Evolutionary conservation across 768 basidiomycete species (phyloP).

Genomic region (Melanogaster broomeanus): DNA sequence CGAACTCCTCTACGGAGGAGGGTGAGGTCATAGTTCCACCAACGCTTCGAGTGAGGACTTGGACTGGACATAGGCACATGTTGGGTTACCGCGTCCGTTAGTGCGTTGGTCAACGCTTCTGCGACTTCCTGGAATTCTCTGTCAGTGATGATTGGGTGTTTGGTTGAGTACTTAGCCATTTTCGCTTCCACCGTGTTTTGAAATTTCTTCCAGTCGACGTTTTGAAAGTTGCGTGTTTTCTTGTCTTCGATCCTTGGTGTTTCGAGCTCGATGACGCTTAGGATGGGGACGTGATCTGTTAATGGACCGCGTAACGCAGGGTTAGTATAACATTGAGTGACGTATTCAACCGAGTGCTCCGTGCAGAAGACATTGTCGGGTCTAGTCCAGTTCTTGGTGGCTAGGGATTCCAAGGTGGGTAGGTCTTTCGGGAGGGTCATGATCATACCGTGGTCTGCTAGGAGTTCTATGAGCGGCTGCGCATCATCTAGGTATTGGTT

Average conservation of each 20-base stretch:
- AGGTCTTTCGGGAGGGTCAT: conserved; percentile 3
- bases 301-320: neutral
- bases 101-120: conserved; percentile 4
- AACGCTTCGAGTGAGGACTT: conserved; percentile 16
- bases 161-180: neutral
- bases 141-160: neutral
- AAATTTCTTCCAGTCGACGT: conserved; percentile 1
- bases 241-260: neutral
- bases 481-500: neutral
- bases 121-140: conserved; percentile 8
- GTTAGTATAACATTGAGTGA: neutral
- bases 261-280: neutral
- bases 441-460: conserved; percentile 5
- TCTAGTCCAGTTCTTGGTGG: conserved; percentile 4
- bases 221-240: neutral
- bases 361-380: conserved; percentile 14
- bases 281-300: neutral
- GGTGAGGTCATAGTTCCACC: conserved; percentile 21
- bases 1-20: neutral
- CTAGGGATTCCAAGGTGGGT: neutral
- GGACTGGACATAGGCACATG: conserved; percentile 10
- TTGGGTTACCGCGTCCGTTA: conserved; percentile 13
- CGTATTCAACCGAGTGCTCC: neutral
- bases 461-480: conserved; percentile 1
- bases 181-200: neutral